A percentile compares a stretch with the other conserved stretches of the same genome.
phyloP scores from a whole-genome alignment of 495 filamentous ascomycete species.

The Penicillium diatomitis region DNA sequence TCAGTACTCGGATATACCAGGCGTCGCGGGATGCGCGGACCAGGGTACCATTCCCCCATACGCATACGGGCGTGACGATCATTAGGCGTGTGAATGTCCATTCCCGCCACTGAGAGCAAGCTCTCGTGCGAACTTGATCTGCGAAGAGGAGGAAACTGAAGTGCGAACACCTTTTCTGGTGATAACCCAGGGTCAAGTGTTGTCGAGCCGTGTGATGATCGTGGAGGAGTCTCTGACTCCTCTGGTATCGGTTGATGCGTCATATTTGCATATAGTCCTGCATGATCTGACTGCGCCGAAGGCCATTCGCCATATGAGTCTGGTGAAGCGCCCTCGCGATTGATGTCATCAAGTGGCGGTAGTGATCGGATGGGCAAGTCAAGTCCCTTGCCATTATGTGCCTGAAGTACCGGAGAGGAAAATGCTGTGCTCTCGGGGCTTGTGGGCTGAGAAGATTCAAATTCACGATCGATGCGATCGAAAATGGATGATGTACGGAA shows the following conservation, averaged over 20 bases:
- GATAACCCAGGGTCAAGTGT: not conserved
- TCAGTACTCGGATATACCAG: constrained; percentile 28
- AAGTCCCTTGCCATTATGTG: constrained; percentile 42
- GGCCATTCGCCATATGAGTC: constrained; percentile 17
- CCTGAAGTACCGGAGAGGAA: constrained; percentile 31
- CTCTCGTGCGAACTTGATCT: constrained; percentile 42
- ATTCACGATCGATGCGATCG: constrained; percentile 50
- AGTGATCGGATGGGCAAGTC: constrained; percentile 46
- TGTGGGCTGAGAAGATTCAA: constrained; percentile 56
- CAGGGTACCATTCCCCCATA: constrained; percentile 24
- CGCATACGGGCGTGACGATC: constrained; percentile 31
- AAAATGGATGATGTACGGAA: constrained; percentile 69
- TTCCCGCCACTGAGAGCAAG: constrained; percentile 40
- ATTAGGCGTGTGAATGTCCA: constrained; percentile 41
- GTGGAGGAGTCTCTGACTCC: constrained; percentile 27
- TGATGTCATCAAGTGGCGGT: constrained; percentile 11
- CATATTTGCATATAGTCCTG: constrained; percentile 8
- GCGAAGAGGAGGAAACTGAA: constrained; percentile 21
- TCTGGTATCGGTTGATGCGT: constrained; percentile 33
- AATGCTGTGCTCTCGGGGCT: constrained; percentile 65
- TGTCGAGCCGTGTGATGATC: constrained; percentile 2
- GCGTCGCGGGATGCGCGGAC: constrained; percentile 25
- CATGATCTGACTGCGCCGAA: constrained; percentile 7
- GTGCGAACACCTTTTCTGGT: constrained; percentile 10
- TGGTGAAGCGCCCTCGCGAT: constrained; percentile 6